Evolutionary conservation across 257 asterid genomes (phyloP).

Genomic region (Knoxia roxburghii): DNA sequence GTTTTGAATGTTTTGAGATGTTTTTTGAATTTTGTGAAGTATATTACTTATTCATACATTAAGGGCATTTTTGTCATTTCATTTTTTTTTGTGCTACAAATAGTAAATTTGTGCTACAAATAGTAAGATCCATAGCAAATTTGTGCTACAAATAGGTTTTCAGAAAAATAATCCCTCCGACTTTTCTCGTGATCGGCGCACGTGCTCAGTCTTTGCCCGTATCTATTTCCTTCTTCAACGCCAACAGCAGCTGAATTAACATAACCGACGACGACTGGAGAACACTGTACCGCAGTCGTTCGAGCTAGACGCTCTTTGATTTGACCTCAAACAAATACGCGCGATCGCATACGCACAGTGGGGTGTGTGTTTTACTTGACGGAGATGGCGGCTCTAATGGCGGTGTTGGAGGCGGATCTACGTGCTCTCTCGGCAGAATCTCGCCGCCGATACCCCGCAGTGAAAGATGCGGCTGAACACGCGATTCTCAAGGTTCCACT

Average conservation of each 20-base stretch:
- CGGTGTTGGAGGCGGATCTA: constrained; percentile 95
- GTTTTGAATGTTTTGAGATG: no score
- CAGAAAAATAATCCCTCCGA: no score
- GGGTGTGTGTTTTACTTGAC: neutral
- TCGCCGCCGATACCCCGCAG: constrained; percentile 95
- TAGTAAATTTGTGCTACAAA: no score
- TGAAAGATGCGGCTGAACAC: constrained; percentile 98
- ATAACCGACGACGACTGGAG: neutral
- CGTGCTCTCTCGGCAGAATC: constrained; percentile 96
- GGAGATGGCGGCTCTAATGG: constrained; percentile 83
- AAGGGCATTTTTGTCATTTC: no score
- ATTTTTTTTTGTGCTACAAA: no score
- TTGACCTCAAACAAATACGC: neutral
- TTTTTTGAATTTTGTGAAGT: no score
- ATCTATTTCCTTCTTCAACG: neutral
- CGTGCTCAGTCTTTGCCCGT: neutral
- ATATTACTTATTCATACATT: no score
- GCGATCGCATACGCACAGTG: neutral
- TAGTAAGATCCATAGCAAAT: no score
- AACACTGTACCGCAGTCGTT: neutral
- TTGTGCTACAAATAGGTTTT: no score
- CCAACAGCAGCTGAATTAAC: neutral
- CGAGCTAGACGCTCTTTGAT: neutral
- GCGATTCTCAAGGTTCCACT: constrained; percentile 77
- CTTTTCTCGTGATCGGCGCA: constrained; percentile 3